Evolutionary conservation across 2,329 filamentous ascomycete genomes (phyloP), one percentile per base, ranked within the genome.

Genomic region (Thelonectria discophora): DNA sequence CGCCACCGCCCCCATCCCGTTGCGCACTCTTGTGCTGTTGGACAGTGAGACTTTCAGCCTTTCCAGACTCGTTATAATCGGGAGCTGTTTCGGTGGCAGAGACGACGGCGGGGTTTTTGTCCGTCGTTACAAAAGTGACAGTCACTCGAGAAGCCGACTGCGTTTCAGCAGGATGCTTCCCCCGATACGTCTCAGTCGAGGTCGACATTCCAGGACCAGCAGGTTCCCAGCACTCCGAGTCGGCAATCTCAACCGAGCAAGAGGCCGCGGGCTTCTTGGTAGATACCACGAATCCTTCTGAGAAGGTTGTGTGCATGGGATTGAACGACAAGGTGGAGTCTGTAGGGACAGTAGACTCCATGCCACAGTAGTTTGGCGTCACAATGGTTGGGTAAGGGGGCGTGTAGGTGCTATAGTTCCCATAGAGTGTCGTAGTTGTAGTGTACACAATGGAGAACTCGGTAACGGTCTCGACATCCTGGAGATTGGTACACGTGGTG

Each of bases 101-200:
- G 3, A 84, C 77, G 15, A 85, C 81, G 9, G 80, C 78, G 0
- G 84, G 84, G 57, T 86, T 86, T 69, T 85, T 86, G 69, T 85
- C 83, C 3, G 83, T 85, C 2, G 82, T 85, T 52, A 82, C 69
- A 48, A 84, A 80, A 3, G 79, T 82, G 48, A 82, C 66, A 6
- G 79, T 79, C 24, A 67, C 20, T 50, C 66, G 60, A 49, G 55
- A 55, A 37, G 49, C 55, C 24, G 60, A 65, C 48, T 54, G 56
- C 11, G 56, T 69, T 55, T 27, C 42, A 17, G n/a, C 52, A 57
- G 62, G 60, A n/a, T 42, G 54, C 37, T 46, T 58, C 18, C 60
- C 46, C 15, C 24, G 49, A 8, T 54, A 24, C 30, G 45, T 15
- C 17, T 54, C 51, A 12, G 55, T 58, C 10, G 61, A 55, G 8